Evolutionary conservation across 2,329 filamentous ascomycete species (phyloP).

Genomic region (Phialophora expanda): DNA sequence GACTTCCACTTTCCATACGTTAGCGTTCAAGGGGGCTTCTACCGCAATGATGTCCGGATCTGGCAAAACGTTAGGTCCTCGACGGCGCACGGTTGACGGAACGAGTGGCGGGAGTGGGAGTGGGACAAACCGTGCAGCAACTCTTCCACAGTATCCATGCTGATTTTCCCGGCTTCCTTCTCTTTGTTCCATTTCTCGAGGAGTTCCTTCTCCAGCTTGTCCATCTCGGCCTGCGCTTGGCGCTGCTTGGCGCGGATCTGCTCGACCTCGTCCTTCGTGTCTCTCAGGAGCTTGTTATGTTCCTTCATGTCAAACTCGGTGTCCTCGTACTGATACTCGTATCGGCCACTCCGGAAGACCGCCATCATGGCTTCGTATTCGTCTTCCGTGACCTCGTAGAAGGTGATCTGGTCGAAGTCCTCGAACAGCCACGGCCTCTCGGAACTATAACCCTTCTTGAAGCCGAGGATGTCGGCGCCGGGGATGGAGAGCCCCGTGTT

Average conservation of each 20-base stretch:
- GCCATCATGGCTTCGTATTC: slow-evolving; percentile 58
- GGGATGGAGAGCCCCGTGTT: slow-evolving; percentile 60
- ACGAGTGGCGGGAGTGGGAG: neutral
- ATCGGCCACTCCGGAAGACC: slow-evolving; percentile 57
- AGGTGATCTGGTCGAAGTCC: slow-evolving; percentile 63
- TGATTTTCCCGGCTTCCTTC: slow-evolving; percentile 56
- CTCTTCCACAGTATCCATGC: slow-evolving; percentile 56
- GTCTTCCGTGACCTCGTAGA: slow-evolving; percentile 59
- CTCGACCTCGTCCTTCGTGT: slow-evolving; percentile 56
- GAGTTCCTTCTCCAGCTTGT: slow-evolving; percentile 46
- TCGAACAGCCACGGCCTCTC: slow-evolving; percentile 61
- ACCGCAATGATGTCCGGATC: slow-evolving; percentile 48
- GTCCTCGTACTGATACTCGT: slow-evolving; percentile 58
- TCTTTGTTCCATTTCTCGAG: slow-evolving; percentile 48
- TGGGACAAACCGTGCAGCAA: slow-evolving; percentile 52
- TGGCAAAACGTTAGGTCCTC: slow-evolving; percentile 20
- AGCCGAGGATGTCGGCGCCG: slow-evolving; percentile 60
- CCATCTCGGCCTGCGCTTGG: slow-evolving; percentile 55
- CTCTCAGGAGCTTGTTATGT: slow-evolving; percentile 57
- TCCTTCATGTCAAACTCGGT: slow-evolving; percentile 61
- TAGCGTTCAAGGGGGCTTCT: slow-evolving; percentile 55
- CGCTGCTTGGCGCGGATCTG: slow-evolving; percentile 54
- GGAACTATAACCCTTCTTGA: slow-evolving; percentile 56
- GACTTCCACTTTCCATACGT: slow-evolving; percentile 59
- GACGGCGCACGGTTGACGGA: neutral